Percentiles rank a stretch among this genome's conserved stretches.
phyloP scores from a whole-genome alignment of 768 basidiomycete genomes.

The Lactarius pseudohatsudake region DNA sequence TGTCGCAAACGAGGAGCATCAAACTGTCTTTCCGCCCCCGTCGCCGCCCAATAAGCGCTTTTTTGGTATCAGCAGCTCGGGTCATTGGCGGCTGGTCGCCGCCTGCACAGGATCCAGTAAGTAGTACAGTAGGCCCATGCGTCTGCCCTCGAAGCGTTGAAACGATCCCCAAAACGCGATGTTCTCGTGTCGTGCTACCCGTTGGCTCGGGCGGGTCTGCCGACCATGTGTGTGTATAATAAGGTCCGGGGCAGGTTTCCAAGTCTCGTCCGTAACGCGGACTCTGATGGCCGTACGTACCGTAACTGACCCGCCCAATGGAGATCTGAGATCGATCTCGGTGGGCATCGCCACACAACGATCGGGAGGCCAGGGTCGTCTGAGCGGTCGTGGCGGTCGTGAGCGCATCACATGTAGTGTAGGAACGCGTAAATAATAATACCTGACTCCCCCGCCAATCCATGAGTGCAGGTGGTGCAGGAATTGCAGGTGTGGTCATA shows the following conservation, averaged over 20 bases:
- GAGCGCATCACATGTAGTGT: not conserved
- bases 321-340: not conserved
- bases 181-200: not conserved
- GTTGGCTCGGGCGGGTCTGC: not conserved
- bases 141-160: not conserved
- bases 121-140: not conserved
- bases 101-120: constrained; percentile 1
- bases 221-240: not conserved
- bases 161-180: not conserved
- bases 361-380: not conserved
- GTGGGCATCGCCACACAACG: not conserved
- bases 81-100: not conserved
- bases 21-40: not conserved
- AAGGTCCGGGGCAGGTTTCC: not conserved
- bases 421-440: not conserved
- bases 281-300: not conserved
- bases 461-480: not conserved
- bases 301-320: not conserved
- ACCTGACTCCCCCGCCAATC: not conserved
- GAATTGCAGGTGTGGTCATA: not conserved
- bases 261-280: not conserved
- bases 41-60: constrained; percentile 13
- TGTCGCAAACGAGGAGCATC: not conserved
- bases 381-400: not conserved
- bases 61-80: not conserved